Percentiles rank a stretch among this genome's conserved stretches.
These are phyloP conservation scores for Globisporangium echinulatum DNA, from an alignment of 352 stramenopile species.

Conservation along the genomic window DNA sequence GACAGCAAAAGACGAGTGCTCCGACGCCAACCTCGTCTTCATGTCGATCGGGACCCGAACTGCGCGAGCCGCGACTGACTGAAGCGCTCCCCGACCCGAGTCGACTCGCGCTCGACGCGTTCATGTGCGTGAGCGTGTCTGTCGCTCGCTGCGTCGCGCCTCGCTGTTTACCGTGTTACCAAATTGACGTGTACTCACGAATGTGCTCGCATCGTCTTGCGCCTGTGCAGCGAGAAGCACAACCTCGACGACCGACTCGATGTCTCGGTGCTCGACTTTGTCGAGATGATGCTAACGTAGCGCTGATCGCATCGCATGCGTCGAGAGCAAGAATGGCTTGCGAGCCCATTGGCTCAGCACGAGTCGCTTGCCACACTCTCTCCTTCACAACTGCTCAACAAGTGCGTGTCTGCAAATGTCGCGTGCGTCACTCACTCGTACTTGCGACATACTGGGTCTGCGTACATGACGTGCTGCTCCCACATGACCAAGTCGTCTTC, in stretches of 20 bases:
- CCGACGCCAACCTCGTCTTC: too few relatives aligned
- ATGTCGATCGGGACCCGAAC: too few relatives aligned
- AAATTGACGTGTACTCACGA: neutral
- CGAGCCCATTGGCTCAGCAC: too few relatives aligned
- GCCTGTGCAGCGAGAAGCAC: conserved; percentile 27
- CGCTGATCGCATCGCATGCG: too few relatives aligned
- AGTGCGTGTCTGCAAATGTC: too few relatives aligned
- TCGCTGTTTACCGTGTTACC: too few relatives aligned
- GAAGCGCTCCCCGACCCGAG: conserved; percentile 2
- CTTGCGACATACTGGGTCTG: conserved; percentile 81
- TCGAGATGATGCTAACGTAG: conserved; percentile 59
- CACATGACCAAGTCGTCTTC: conserved; percentile 82
- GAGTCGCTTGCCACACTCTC: too few relatives aligned
- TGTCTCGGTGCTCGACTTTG: conserved; percentile 48
- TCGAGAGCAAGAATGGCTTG: too few relatives aligned
- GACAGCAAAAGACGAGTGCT: too few relatives aligned
- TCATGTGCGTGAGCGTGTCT: conserved; percentile 21
- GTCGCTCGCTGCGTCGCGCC: too few relatives aligned
- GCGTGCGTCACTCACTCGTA: conserved; percentile 40
- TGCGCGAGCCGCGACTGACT: too few relatives aligned
- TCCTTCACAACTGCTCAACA: too few relatives aligned
- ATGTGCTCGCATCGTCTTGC: neutral
- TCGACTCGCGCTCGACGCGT: conserved; percentile 13
- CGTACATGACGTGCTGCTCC: conserved; percentile 74
- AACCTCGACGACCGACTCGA: conserved; percentile 42